Base-by-base conservation (phyloP, 208 protist genomes). In the Polymyxa betae region DNA sequence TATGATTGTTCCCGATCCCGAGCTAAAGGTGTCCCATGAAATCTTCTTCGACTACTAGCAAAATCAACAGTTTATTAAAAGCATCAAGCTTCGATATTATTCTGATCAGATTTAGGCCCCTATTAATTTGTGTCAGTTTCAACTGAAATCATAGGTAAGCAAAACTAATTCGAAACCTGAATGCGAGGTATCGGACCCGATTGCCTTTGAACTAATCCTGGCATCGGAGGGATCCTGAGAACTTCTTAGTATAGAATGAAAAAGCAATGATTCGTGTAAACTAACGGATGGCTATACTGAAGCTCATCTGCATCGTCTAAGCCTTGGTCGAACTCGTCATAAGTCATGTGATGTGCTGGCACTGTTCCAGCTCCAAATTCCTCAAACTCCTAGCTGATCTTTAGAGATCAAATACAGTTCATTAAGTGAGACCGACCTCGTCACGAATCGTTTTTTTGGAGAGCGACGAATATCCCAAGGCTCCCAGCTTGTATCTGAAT, bases 211-310 rank as follows among this genome's bases (percentile, higher is more conserved):
- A 82, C n/a, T n/a, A 82, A 43, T 43, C 72, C 72, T 40, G 72
- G 72, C 72, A 82, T 82, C 35, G 72, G 72, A 82, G 72, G 72
- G 35, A 82, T 35, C 16, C 72, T 82, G 72, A 5, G 12, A 43
- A 82, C 5, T 35, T 5, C 35, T 82, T 43, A 43, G n/a, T 35
- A 45, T 35, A 82, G 16, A 38, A 20, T 35, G 72, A 12, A 40
- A 45, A 43, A 5, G 49, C 5, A 29, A 5, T 5, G 16, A n/a
- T 12, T 35, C n/a, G 72, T 35, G 10, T 5, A 43, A 40, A 20
- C 35, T 43, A 5, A 43, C 72, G 72, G 72, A 38, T 35, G 5
- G 5, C n/a, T n/a, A n/a, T 43, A 82, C 5, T 35, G 16, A n/a
- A 82, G 12, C 16, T 35, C 5, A 5, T 82, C 72, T 12, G 5